A percentile compares a stretch with the other conserved stretches of the same genome.
Conservation (phyloP, 1,284 basidiomycete species). For the Moesziomyces sp. region DNA sequence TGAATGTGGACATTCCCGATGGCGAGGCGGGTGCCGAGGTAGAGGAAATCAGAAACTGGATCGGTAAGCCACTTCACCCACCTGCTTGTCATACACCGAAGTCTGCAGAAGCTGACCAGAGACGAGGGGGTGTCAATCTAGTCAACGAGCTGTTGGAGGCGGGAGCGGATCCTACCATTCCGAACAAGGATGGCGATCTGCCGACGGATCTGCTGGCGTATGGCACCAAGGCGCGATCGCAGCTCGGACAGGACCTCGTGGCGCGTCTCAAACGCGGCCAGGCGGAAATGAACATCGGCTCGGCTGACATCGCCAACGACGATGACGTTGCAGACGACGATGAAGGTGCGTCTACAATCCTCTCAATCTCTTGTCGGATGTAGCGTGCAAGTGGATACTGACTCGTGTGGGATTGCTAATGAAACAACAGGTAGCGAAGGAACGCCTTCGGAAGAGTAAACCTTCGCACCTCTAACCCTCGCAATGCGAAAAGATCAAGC, state of each 20-base stretch:
- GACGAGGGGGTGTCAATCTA: conserved; percentile 3
- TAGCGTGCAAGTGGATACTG: not conserved
- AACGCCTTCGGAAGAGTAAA: conserved; percentile 46
- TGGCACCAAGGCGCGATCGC: conserved; percentile 43
- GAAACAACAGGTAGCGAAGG: conserved; percentile 39
- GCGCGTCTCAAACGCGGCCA: conserved; percentile 49
- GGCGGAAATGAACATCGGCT: conserved; percentile 45
- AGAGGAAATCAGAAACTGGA: conserved; percentile 72
- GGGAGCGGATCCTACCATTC: conserved; percentile 57
- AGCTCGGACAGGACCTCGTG: conserved; percentile 51
- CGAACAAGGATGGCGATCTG: conserved; percentile 58
- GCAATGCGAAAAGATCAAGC: not conserved
- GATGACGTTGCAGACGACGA: conserved; percentile 39
- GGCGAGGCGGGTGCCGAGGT: conserved; percentile 69
- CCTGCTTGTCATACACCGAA: not conserved
- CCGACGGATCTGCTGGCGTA: conserved; percentile 56
- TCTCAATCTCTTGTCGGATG: too few species aligned
- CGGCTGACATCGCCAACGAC: conserved; percentile 52
- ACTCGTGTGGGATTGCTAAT: not conserved
- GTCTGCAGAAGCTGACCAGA: not conserved
- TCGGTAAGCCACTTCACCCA: conserved; percentile 65
- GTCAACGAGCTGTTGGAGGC: conserved; percentile 63
- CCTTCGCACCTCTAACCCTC: not conserved
- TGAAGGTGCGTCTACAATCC: conserved; percentile 21
- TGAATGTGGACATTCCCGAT: conserved; percentile 70